Base-by-base conservation (phyloP, 495 filamentous ascomycete species). In the Oidiodendron maius region DNA sequence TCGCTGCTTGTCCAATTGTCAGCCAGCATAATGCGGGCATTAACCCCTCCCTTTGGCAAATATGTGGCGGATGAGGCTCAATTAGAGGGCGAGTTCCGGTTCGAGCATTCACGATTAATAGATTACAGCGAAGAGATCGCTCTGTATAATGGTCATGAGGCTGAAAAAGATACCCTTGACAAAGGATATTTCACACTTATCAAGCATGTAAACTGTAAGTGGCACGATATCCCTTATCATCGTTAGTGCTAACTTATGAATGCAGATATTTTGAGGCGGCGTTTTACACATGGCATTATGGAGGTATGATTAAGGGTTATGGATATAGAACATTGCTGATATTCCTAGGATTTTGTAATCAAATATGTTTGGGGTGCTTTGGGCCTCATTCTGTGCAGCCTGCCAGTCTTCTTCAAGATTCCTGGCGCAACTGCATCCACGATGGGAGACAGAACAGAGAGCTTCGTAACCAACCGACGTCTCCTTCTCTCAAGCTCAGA, bases 301-400 rank as follows among this genome's bases (percentile, higher is more conserved):
- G 94, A 98, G 62, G 50, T 53, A 43, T 1, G 50, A 38, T 15
- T 28, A 16, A 2, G 2, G 4, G 24, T 10, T 26, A 9, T 4
- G 25, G 8, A 8, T 44, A 1, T 1, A 26, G 13, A 3, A 25
- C 39, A 2, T 35, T 47, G 46, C n/a, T n/a, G n/a, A n/a, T n/a
- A n/a, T n/a, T n/a, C n/a, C n/a, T n/a, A n/a, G n/a, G 93, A 98
- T 62, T 98, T 95, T 68, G 87, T 97, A 12, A 91, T 97, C 59
- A 98, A 98, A 68, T 98, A 98, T 60, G 93, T 96, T 71, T 98
- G 93, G 93, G 94, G 94, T 44, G 93, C 93, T 3, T 56, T 98
- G 39, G 93, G 93, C 4, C 75, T 97, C 57, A 66, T 94, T 52
- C 82, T 98, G n/a, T 97, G 94, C 71, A 91, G 89, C 60, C 80